phyloP scores from a whole-genome alignment of 177 flowering plant genomes.

The Tripterygium wilfordii region DNA sequence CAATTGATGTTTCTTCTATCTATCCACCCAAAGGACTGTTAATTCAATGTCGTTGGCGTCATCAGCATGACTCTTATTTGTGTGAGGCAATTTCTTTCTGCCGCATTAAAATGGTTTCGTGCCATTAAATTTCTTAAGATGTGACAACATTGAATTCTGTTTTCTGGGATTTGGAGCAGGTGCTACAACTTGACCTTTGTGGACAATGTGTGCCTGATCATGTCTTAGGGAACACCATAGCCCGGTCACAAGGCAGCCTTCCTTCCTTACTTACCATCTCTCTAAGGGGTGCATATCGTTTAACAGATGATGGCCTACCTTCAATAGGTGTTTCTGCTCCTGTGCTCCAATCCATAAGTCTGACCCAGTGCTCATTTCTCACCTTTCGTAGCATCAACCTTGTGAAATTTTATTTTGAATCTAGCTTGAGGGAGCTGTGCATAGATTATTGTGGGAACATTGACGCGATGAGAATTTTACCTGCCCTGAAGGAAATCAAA shows the following conservation, averaged over 20 bases:
- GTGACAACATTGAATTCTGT: not conserved
- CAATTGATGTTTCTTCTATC: too few relatives aligned
- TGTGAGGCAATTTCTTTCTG: too few relatives aligned
- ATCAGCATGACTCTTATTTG: too few relatives aligned
- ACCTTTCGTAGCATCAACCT: slow-evolving; percentile 14
- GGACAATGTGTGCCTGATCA: slow-evolving; percentile 25
- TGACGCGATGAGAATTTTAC: slow-evolving; percentile 17
- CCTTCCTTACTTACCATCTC: slow-evolving; percentile 22
- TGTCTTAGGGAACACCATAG: slow-evolving; percentile 11
- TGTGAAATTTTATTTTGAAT: slow-evolving; percentile 15
- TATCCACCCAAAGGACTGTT: too few relatives aligned
- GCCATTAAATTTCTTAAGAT: not conserved
- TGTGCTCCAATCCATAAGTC: slow-evolving; percentile 24
- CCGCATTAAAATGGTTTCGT: too few relatives aligned
- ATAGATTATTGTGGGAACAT: slow-evolving; percentile 30
- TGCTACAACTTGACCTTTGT: slow-evolving; percentile 38
- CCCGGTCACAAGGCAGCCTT: slow-evolving; percentile 12
- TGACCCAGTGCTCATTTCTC: slow-evolving; percentile 36
- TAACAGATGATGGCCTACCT: slow-evolving; percentile 22
- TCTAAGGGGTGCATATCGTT: slow-evolving; percentile 30
- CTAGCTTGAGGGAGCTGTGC: slow-evolving; percentile 28
- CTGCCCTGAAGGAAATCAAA: slow-evolving; percentile 19
- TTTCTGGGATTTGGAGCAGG: slow-evolving; percentile 14
- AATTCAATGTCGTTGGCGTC: too few relatives aligned
- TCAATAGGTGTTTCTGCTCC: slow-evolving; percentile 25